Evolutionary conservation across 495 filamentous ascomycete genomes (phyloP).

Genomic region (Mycothermus thermophilus): DNA sequence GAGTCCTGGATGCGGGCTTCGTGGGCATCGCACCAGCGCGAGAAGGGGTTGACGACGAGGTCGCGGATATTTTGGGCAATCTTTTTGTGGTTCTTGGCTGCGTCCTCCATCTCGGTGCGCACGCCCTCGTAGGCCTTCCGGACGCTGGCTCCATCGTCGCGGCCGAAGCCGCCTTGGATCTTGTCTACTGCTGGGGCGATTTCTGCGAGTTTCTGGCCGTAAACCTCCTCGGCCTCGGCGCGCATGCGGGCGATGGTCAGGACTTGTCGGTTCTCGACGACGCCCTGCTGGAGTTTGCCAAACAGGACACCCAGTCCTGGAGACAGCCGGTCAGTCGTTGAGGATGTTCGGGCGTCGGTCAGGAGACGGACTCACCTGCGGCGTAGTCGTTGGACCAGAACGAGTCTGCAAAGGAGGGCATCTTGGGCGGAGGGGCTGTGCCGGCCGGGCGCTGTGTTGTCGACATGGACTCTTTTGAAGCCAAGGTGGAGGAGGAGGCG

Average conservation of each 20-base stretch:
- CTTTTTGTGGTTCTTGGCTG: constrained; percentile 79
- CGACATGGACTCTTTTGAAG: no score
- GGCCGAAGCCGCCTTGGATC: constrained; percentile 69
- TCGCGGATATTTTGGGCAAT: constrained; percentile 93
- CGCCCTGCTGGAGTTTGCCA: constrained; percentile 90
- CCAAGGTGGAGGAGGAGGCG: no score
- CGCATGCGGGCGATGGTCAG: constrained; percentile 83
- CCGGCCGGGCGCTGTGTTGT: no score
- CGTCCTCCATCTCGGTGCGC: constrained; percentile 86
- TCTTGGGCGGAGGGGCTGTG: no score
- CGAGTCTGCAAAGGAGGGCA: constrained; percentile 83
- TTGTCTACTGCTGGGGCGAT: constrained; percentile 75
- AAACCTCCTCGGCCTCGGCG: constrained; percentile 87
- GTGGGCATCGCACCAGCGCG: constrained; percentile 90
- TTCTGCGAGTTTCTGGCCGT: constrained; percentile 65
- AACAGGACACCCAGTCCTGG: constrained; percentile 87
- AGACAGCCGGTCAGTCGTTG: background rate
- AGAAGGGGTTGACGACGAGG: constrained; percentile 84
- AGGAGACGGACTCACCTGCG: constrained; percentile 42
- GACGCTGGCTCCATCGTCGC: constrained; percentile 92
- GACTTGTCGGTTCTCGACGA: constrained; percentile 88
- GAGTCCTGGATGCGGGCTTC: constrained; percentile 81
- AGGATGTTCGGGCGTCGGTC: background rate
- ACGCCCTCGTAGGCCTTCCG: constrained; percentile 96
- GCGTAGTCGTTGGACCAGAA: constrained; percentile 95